Evolutionary conservation across 805 yeast genomes (phyloP).

Genomic region (Teunomyces aglyptinius): DNA sequence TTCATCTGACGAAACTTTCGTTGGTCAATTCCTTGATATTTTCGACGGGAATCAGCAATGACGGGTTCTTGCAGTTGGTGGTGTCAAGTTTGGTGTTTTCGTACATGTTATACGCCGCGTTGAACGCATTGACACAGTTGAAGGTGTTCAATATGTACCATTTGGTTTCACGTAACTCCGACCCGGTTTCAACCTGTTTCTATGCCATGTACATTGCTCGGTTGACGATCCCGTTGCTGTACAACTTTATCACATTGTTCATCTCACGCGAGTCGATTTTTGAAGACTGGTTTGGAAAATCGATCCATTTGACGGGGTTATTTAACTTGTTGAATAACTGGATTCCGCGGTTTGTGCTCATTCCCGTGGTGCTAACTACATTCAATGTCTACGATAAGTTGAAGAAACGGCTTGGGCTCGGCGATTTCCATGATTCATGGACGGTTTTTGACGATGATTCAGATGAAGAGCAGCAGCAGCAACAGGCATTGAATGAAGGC

Average conservation of each 20-base stretch:
- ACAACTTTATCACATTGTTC: constrained; percentile 70
- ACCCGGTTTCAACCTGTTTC: constrained; percentile 71
- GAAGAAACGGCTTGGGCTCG: constrained; percentile 39
- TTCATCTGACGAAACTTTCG: constrained; percentile 67
- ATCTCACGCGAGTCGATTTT: constrained; percentile 53
- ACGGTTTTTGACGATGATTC: constrained; percentile 40
- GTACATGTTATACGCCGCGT: constrained; percentile 68
- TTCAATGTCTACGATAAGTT: constrained; percentile 68
- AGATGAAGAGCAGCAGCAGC: constrained; percentile 17
- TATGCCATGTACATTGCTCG: constrained; percentile 80
- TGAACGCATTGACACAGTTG: constrained; percentile 63
- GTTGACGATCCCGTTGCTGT: constrained; percentile 76
- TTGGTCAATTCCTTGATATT: constrained; percentile 51
- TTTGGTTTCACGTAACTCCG: constrained; percentile 67
- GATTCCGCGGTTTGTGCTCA: constrained; percentile 69
- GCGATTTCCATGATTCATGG: constrained; percentile 39
- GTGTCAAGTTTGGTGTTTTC: constrained; percentile 45
- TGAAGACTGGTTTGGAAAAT: constrained; percentile 71
- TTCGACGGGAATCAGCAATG: constrained; percentile 25
- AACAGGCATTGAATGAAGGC: constrained; percentile 10
- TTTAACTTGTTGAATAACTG: constrained; percentile 70
- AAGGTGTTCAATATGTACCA: constrained; percentile 76
- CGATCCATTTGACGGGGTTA: constrained; percentile 71
- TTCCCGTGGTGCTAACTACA: constrained; percentile 65
- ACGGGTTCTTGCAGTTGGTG: constrained; percentile 32